These are phyloP conservation scores for Phytophthora ohioensis DNA, from an alignment of 352 stramenopile genomes.

Conservation along the genomic window DNA sequence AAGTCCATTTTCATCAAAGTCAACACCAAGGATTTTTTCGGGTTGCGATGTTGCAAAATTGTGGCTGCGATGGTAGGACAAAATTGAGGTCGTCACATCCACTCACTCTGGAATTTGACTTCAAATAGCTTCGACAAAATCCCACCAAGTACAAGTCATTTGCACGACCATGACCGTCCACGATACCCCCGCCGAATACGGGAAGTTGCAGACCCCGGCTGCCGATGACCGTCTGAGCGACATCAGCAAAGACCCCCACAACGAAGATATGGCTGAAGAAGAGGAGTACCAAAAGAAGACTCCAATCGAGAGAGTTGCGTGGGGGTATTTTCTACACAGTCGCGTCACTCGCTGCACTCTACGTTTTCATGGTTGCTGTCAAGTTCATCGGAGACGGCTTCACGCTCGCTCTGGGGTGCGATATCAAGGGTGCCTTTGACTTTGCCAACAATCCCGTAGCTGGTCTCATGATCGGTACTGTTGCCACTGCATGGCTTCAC, in stretches of 20 bases:
- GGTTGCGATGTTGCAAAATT: not conserved
- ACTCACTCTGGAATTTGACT: constrained; percentile 24
- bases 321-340: constrained; percentile 26
- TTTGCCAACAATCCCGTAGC: constrained; percentile 73
- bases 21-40: constrained; percentile 1
- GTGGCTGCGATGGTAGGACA: not conserved
- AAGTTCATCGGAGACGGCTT: constrained; percentile 74
- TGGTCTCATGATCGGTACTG: constrained; percentile 73
- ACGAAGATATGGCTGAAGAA: constrained; percentile 14
- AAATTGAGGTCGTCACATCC: not conserved
- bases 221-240: constrained; percentile 22
- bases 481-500: constrained; percentile 75
- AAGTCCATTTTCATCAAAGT: not conserved
- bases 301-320: constrained; percentile 26
- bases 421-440: constrained; percentile 60
- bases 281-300: constrained; percentile 30
- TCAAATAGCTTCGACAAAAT: not conserved
- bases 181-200: constrained; percentile 16
- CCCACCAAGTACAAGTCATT: constrained; percentile 5
- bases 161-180: constrained; percentile 3
- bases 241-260: constrained; percentile 17
- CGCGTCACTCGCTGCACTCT: constrained; percentile 57
- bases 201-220: constrained; percentile 18
- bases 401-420: constrained; percentile 66
- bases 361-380: constrained; percentile 81